phyloP scores from a whole-genome alignment of 371 early-diverging fungal genomes.

The Chytridium lagenaria region DNA sequence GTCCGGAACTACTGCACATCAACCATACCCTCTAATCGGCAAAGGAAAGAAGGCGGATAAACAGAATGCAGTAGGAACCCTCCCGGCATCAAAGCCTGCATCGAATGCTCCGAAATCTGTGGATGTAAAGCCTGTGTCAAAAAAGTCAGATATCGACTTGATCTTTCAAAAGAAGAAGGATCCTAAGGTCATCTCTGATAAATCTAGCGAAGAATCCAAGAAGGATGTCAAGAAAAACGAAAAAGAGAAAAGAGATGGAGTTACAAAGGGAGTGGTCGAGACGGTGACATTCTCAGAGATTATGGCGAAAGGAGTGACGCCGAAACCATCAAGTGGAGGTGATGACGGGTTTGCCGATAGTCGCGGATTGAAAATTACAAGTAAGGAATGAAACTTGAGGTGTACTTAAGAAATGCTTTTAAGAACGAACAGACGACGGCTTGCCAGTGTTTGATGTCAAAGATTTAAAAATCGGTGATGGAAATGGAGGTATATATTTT shows the following conservation, averaged over 20 bases:
- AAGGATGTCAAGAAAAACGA: not conserved
- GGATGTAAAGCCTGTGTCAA: not conserved
- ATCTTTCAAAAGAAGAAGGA: slow-evolving; percentile 9
- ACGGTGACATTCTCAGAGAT: slow-evolving; percentile 1
- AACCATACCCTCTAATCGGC: no score
- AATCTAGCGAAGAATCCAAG: not conserved
- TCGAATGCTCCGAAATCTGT: no score
- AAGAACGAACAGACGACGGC: slow-evolving; percentile 13
- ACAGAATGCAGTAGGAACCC: no score
- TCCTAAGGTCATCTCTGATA: no score
- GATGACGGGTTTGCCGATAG: slow-evolving; percentile 19
- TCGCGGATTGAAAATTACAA: not conserved
- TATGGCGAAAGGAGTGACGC: not conserved
- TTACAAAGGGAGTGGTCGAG: not conserved
- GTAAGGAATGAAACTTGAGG: not conserved
- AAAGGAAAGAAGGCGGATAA: no score
- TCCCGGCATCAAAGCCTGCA: no score
- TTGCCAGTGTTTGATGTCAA: slow-evolving; percentile 22
- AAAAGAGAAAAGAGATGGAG: not conserved
- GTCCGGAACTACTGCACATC: no score
- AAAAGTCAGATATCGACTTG: slow-evolving; percentile 13
- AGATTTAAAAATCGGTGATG: slow-evolving; percentile 17
- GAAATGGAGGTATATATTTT: slow-evolving; percentile 15
- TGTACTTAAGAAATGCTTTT: not conserved
- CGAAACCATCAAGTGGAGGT: not conserved